Base-by-base conservation (phyloP, 768 basidiomycete species). In the Rhizopogon sp. region DNA sequence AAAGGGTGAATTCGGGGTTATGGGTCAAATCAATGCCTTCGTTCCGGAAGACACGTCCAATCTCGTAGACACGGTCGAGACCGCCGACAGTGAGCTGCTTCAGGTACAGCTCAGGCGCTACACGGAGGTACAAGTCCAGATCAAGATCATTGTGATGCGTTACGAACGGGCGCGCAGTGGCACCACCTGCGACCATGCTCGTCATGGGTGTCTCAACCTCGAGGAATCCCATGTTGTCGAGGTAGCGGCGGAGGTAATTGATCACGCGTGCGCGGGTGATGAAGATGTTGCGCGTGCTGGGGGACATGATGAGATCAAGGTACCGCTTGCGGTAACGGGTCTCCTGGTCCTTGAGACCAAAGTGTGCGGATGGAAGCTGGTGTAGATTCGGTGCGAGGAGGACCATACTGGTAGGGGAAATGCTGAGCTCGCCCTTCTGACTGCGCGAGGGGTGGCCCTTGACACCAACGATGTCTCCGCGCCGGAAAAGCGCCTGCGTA, bases 151-250 rank as follows among this genome's bases (percentile, higher is more conserved):
- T 99, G 76, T 99, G 97, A 70, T 98, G 97, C 0, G 96, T 99
- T 69, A 99, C 68, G 76, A 99, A 99, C 3, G 97, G 97, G 79
- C 98, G 98, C 63, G 97, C 97, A 1, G 94, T 98, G 13, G 97
- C 97, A 53, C 97, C 97, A 28, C 97, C 97, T 1, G 97, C 97
- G 61, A 91, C 82, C 77, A 97, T 82, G 65, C 88, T 94, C 74
- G 90, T 99, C 80, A 99, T 97, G 6, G 97, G 97, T 1, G 97
- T 99, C 74, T 99, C 96, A 58, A 98, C 95, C 73, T 99, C 97
- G 72, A 98, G 84, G 80, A 99, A 99, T 43, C 96, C 97, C 20
- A 88, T 82, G 61, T 79, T 73, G 69, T 97, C 94, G 54, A 99
- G 73, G 81, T 83, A 99, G 60, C 87, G 87, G 43, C 97, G 85